A percentile compares a stretch with the other conserved stretches of the same genome.
Evolutionary conservation across 495 filamentous ascomycete genomes (phyloP).

Genomic region (Penicillium bialowiezense): DNA sequence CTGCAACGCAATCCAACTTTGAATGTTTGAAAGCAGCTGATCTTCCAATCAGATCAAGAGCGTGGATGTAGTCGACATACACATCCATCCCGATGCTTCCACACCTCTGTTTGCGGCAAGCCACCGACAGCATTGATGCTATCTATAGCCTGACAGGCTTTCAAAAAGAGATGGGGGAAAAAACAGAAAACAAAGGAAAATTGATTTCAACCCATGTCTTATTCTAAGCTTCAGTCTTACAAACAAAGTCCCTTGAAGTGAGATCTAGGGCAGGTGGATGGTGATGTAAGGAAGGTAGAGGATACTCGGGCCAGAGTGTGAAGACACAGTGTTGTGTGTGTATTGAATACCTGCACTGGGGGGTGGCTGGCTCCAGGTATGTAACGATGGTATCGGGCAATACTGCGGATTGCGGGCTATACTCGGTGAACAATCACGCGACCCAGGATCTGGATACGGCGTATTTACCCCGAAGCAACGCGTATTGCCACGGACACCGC

Average conservation of each 20-base stretch:
- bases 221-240: background rate
- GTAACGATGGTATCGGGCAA: constrained; percentile 2
- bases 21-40: constrained; percentile 6
- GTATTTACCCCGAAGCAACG: constrained; percentile 9
- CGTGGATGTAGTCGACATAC: constrained; percentile 3
- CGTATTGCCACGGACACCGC: constrained; percentile 28
- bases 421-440: constrained; percentile 8
- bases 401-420: background rate
- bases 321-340: constrained; percentile 16
- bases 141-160: background rate
- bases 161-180: no score
- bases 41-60: constrained; percentile 7
- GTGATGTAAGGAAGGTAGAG: background rate
- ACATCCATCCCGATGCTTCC: constrained; percentile 4
- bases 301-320: constrained; percentile 1
- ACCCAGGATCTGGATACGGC: constrained; percentile 7
- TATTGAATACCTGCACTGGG: constrained; percentile 10
- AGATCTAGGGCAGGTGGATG: background rate
- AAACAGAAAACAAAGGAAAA: background rate
- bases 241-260: background rate
- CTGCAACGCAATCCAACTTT: background rate
- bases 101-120: constrained; percentile 8
- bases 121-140: constrained; percentile 3
- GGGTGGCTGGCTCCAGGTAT: constrained; percentile 7
- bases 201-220: background rate